A percentile compares a stretch with the other conserved stretches of the same genome.
Evolutionary conservation across 148 eudicot genomes (phyloP).

Genomic region (Salicornia ramosissima): DNA sequence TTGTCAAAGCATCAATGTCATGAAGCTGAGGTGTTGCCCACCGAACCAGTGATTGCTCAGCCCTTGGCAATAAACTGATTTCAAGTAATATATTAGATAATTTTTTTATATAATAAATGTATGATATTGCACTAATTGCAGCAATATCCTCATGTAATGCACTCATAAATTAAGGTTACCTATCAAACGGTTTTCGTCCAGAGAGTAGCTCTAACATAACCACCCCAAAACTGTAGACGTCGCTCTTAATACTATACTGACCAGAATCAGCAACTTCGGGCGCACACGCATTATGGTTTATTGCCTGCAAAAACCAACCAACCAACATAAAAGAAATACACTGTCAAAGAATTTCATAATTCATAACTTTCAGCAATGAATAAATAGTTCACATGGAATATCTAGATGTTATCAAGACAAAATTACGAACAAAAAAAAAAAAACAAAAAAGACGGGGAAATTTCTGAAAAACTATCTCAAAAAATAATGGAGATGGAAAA

Average conservation of each 20-base stretch:
- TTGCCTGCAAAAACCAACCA: slow-evolving; percentile 42
- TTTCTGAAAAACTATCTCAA: background rate
- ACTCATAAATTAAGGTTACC: slow-evolving; percentile 31
- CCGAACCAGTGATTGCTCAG: slow-evolving; percentile 79
- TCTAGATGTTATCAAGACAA: background rate
- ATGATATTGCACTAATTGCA: too few species aligned
- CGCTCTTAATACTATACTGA: slow-evolving; percentile 82
- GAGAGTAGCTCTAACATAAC: slow-evolving; percentile 94
- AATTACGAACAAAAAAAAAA: background rate
- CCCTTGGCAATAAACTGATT: slow-evolving; percentile 63
- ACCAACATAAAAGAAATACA: background rate
- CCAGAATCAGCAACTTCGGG: slow-evolving; percentile 98
- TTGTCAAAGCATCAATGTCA: slow-evolving; percentile 79
- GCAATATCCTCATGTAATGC: background rate
- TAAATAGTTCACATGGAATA: background rate
- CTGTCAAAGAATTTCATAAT: background rate
- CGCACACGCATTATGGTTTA: slow-evolving; percentile 64
- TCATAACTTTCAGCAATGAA: background rate
- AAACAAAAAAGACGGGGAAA: background rate
- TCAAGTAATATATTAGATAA: background rate
- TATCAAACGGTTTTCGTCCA: slow-evolving; percentile 86
- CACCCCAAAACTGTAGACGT: slow-evolving; percentile 91
- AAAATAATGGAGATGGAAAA: background rate
- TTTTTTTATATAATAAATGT: background rate
- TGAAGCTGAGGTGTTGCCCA: slow-evolving; percentile 99